Conservation (phyloP, 2,329 filamentous ascomycete genomes). For the Scedosporium apiospermum region DNA sequence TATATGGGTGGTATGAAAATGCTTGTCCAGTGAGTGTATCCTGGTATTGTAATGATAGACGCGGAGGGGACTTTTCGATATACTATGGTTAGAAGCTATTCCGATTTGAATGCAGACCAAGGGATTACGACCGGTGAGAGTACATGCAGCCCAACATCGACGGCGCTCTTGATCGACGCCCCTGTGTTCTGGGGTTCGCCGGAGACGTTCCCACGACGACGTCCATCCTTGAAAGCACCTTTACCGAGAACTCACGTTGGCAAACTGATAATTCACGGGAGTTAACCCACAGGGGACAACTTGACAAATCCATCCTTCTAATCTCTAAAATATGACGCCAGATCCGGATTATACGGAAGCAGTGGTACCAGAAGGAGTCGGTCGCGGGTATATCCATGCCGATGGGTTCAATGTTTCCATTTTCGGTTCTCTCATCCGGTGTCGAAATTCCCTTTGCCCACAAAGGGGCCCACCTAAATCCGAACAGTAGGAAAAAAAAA, state of each 20-base stretch:
- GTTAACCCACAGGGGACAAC: background rate
- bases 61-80: too few species aligned
- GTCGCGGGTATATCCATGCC: background rate
- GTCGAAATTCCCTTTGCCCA: background rate
- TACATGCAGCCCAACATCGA: too few species aligned
- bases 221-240: background rate
- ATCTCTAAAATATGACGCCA: slow-evolving; percentile 1
- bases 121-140: too few species aligned
- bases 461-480: background rate
- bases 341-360: background rate
- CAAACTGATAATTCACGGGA: background rate
- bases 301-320: slow-evolving; percentile 2
- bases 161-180: too few species aligned
- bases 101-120: too few species aligned
- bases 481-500: background rate
- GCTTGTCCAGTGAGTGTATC: too few species aligned
- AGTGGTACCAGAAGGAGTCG: background rate
- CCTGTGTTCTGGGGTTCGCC: background rate
- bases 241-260: background rate
- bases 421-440: background rate
- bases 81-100: too few species aligned
- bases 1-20: too few species aligned
- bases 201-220: background rate
- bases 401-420: background rate
- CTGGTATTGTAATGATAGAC: too few species aligned